Evolutionary conservation across 129 eudicot genomes (phyloP).

Genomic region (Glebionis coronaria): DNA sequence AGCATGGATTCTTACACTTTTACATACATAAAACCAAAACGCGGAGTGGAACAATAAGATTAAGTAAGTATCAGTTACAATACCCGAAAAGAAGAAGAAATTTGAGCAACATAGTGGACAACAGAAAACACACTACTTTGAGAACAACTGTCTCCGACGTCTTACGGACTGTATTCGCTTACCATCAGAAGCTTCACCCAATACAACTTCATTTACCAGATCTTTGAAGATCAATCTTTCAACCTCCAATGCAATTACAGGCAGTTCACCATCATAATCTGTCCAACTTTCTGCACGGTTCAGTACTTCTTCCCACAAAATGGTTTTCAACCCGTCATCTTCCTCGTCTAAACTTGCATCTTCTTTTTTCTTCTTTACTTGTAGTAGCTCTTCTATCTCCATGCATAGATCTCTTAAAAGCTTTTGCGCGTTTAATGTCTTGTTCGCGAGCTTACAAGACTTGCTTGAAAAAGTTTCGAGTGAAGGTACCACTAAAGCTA

Average conservation of each 20-base stretch:
- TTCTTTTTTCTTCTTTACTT: slow-evolving; percentile 34
- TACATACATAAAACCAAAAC: slow-evolving; percentile 26
- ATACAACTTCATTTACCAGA: slow-evolving; percentile 70
- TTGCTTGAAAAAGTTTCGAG: slow-evolving; percentile 29
- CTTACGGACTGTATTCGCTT: slow-evolving; percentile 41
- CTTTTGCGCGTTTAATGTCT: slow-evolving; percentile 64
- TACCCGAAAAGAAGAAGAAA: slow-evolving; percentile 14
- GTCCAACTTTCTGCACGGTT: slow-evolving; percentile 62
- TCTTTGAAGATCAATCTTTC: slow-evolving; percentile 85
- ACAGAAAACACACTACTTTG: slow-evolving; percentile 34
- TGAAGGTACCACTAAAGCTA: slow-evolving; percentile 35
- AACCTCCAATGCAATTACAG: slow-evolving; percentile 69
- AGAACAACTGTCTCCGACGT: slow-evolving; percentile 58
- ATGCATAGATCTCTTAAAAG: slow-evolving; percentile 70
- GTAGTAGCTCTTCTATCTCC: slow-evolving; percentile 62
- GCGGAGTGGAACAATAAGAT: slow-evolving; percentile 13
- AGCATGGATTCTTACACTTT: slow-evolving; percentile 28
- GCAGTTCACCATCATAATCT: slow-evolving; percentile 48
- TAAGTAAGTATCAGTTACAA: slow-evolving; percentile 19
- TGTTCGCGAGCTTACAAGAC: slow-evolving; percentile 43
- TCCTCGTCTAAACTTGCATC: slow-evolving; percentile 50
- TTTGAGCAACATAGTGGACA: not conserved
- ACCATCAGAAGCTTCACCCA: slow-evolving; percentile 62
- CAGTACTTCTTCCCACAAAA: slow-evolving; percentile 70
- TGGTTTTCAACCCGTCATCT: slow-evolving; percentile 51